phyloP scores from a whole-genome alignment of 257 asterid genomes.

The Capsicum pubescens region DNA sequence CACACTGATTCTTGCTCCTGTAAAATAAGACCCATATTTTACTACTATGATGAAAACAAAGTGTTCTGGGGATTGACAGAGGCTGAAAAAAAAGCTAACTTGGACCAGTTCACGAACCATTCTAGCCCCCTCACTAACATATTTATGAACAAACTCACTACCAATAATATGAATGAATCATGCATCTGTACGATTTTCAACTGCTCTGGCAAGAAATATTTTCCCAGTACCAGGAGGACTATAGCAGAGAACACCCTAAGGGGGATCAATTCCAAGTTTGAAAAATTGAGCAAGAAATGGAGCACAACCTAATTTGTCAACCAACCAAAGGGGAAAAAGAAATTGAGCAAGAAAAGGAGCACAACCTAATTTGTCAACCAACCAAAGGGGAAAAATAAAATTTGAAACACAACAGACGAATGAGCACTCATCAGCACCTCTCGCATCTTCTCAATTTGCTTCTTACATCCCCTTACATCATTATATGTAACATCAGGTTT shows the following conservation, averaged over 20 bases:
- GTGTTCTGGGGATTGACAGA: too few species aligned
- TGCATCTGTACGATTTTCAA: constrained; percentile 96
- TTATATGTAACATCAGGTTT: constrained; percentile 95
- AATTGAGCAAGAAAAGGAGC: too few species aligned
- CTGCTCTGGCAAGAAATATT: constrained; percentile 93
- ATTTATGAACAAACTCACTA: constrained; percentile 46
- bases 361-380: too few species aligned
- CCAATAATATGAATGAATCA: constrained; percentile 97
- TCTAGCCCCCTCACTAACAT: constrained; percentile 95
- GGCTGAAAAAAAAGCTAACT: constrained; percentile 39
- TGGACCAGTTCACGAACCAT: constrained; percentile 99
- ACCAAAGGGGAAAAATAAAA: too few species aligned
- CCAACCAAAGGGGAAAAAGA: too few species aligned
- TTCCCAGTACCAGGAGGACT: constrained; percentile 99
- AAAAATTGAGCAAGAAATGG: constrained; percentile 39
- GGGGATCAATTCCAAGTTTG: constrained; percentile 97
- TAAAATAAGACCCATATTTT: too few species aligned
- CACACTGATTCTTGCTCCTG: too few species aligned
- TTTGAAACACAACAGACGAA: not conserved
- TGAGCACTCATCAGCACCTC: constrained; percentile 58
- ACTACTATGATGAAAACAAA: too few species aligned
- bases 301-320: too few species aligned
- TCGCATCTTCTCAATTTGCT: constrained; percentile 49
- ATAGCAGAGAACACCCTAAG: constrained; percentile 95
- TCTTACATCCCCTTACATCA: constrained; percentile 93